Conservation (phyloP, 2,329 filamentous ascomycete species). For the Pestalotiopsis sp. region DNA sequence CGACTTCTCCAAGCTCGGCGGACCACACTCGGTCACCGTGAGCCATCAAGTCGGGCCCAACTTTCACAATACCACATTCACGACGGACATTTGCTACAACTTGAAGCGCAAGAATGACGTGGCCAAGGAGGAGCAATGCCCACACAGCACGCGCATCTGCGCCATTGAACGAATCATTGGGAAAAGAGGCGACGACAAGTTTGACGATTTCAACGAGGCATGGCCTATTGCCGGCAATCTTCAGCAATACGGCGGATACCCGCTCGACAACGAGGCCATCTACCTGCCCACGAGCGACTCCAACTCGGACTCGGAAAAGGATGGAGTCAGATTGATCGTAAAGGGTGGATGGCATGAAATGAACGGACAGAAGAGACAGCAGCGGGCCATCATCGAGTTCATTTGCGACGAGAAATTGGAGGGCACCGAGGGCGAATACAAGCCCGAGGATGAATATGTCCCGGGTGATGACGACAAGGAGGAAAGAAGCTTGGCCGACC, state of each 20-base stretch:
- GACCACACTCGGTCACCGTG: constrained; percentile 70
- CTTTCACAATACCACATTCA: constrained; percentile 76
- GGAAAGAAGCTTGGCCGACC: constrained; percentile 27
- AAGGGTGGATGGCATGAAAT: constrained; percentile 55
- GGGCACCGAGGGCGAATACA: constrained; percentile 73
- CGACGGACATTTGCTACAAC: constrained; percentile 73
- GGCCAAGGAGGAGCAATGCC: constrained; percentile 63
- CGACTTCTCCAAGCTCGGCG: constrained; percentile 64
- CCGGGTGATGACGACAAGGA: constrained; percentile 24
- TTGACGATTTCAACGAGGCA: constrained; percentile 52
- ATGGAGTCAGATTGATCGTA: constrained; percentile 73
- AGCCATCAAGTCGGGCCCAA: constrained; percentile 53
- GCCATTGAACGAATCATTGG: constrained; percentile 65
- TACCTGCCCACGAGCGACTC: constrained; percentile 67
- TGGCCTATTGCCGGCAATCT: constrained; percentile 78
- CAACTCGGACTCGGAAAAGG: constrained; percentile 64
- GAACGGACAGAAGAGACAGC: constrained; percentile 58
- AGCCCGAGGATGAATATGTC: constrained; percentile 55
- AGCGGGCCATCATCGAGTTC: constrained; percentile 83
- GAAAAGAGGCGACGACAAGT: constrained; percentile 42
- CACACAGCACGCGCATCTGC: constrained; percentile 76
- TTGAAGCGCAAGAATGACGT: constrained; percentile 63
- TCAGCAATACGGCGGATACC: constrained; percentile 54
- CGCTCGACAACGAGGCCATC: constrained; percentile 66
- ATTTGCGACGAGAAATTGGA: constrained; percentile 73